Evolutionary conservation across 441 rosid species (phyloP).

Genomic region (Breynia disticha): DNA sequence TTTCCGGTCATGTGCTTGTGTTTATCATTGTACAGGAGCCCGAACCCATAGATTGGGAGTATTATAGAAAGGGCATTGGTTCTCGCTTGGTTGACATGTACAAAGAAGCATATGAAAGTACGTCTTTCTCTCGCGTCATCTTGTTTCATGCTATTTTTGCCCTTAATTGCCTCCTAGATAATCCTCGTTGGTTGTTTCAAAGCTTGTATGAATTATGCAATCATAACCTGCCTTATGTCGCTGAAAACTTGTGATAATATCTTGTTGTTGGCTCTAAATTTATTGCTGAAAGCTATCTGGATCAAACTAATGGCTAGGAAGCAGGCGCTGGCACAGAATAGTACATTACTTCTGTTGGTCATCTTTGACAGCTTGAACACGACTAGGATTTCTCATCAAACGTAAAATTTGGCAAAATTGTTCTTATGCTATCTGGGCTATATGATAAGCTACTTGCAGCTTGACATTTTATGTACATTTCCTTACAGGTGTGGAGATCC

Average conservation of each 20-base stretch:
- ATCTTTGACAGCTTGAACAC: neutral
- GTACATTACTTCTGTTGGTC: neutral
- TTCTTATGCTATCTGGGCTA: neutral
- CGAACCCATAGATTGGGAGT: slow-evolving; percentile 87
- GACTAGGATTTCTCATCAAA: neutral
- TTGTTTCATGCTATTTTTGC: neutral
- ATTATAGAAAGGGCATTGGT: slow-evolving; percentile 71
- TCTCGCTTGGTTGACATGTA: slow-evolving; percentile 87
- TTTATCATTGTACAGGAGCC: slow-evolving; percentile 54
- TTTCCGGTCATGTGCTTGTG: neutral
- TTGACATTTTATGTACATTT: slow-evolving; percentile 4
- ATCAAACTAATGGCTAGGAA: neutral
- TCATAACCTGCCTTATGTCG: too few species aligned
- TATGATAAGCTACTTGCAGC: neutral
- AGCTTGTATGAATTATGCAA: too few species aligned
- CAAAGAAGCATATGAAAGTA: slow-evolving; percentile 85
- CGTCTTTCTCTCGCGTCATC: slow-evolving; percentile 14
- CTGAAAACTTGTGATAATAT: neutral
- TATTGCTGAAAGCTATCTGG: neutral
- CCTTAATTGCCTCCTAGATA: neutral
- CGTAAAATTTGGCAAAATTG: neutral
- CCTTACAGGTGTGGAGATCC: slow-evolving; percentile 59
- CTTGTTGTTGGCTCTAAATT: neutral
- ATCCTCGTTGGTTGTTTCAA: neutral
- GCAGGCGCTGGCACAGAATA: neutral